phyloP scores from a whole-genome alignment of 23 red algal species.

The Gracilariopsis chorda region DNA sequence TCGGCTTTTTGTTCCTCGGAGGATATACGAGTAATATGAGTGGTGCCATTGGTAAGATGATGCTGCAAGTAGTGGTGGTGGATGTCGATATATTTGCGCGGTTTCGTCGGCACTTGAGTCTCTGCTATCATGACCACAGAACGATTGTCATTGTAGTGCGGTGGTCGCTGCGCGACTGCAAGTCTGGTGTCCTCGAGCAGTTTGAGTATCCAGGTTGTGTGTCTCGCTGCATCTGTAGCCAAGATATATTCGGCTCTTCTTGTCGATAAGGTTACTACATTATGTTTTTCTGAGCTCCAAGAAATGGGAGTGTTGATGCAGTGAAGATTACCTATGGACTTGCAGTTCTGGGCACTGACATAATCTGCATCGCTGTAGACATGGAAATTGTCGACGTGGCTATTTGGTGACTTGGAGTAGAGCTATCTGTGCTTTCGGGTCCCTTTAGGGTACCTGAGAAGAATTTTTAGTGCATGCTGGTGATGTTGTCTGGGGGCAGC shows the following conservation, averaged over 20 bases:
- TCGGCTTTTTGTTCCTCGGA: background rate
- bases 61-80: background rate
- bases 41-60: background rate
- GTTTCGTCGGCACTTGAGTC: background rate
- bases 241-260: background rate
- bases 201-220: background rate
- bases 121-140: background rate
- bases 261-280: background rate
- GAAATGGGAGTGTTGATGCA: background rate
- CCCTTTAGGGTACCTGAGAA: constrained; percentile 1
- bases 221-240: background rate
- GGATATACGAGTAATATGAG: background rate
- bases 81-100: background rate
- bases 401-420: background rate
- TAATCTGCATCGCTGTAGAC: background rate
- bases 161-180: no score
- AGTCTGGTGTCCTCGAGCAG: background rate
- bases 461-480: background rate
- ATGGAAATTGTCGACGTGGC: no score
- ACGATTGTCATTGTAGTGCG: background rate
- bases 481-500: background rate
- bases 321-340: background rate
- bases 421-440: background rate
- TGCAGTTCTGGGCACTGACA: background rate
- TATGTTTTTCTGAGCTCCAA: background rate